phyloP scores from a whole-genome alignment of 768 basidiomycete species.

The Xanthoconium stramineum region DNA sequence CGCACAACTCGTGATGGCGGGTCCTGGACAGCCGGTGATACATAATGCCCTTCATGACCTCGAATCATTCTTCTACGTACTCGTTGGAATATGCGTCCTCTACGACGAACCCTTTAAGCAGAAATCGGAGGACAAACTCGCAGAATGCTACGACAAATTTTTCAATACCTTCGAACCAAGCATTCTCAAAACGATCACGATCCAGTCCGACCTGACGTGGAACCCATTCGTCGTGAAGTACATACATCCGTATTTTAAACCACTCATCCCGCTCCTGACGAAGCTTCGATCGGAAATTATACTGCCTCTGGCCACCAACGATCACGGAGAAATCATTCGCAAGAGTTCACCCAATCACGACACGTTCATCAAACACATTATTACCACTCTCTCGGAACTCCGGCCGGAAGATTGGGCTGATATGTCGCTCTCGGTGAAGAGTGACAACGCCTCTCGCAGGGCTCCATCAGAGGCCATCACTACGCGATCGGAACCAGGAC shows the following conservation, averaged over 20 bases:
- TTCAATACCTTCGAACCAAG: constrained; percentile 5
- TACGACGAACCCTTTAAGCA: not conserved
- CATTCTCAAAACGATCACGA: not conserved
- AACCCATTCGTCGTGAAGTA: not conserved
- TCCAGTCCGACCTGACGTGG: not conserved
- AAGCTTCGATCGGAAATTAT: not conserved
- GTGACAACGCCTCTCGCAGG: too few relatives aligned
- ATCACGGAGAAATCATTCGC: too few relatives aligned
- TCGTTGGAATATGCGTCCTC: not conserved
- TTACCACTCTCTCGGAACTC: not conserved
- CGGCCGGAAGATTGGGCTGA: too few relatives aligned
- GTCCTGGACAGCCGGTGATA: not conserved
- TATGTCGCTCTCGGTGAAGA: too few relatives aligned
- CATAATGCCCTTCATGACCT: not conserved
- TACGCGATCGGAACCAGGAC: too few relatives aligned
- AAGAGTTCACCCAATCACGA: not conserved
- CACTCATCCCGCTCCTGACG: not conserved
- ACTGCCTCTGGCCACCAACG: not conserved
- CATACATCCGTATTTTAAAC: not conserved
- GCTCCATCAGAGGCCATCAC: too few relatives aligned
- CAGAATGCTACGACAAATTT: constrained; percentile 2
- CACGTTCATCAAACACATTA: not conserved
- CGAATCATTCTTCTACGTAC: not conserved
- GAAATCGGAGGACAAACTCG: not conserved
- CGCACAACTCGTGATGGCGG: not conserved